A percentile compares a stretch with the other conserved stretches of the same genome.
Conservation (phyloP, 2,329 filamentous ascomycete species). For the Pseudocercospora macadamiae region DNA sequence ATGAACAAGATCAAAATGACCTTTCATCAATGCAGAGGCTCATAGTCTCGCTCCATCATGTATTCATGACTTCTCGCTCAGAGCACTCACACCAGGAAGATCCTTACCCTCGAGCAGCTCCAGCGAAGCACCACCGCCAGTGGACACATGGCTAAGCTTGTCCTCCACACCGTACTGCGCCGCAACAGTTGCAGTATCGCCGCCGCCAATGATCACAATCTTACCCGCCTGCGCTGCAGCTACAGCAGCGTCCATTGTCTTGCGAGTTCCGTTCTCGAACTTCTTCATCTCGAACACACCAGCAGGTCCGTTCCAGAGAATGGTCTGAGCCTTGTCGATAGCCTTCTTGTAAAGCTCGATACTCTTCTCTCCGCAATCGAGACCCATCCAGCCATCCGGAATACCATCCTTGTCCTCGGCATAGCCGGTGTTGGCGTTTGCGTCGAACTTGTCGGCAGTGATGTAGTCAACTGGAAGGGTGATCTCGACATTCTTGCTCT, state of each 20-base stretch:
- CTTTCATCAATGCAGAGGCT: background rate
- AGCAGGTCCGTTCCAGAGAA: slow-evolving; percentile 97
- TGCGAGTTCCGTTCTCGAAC: slow-evolving; percentile 91
- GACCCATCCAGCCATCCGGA: slow-evolving; percentile 96
- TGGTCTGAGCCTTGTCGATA: slow-evolving; percentile 87
- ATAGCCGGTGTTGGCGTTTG: slow-evolving; percentile 76
- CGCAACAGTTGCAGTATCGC: slow-evolving; percentile 96
- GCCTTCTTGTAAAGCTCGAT: slow-evolving; percentile 85
- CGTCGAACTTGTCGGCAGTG: slow-evolving; percentile 91
- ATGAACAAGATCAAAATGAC: background rate
- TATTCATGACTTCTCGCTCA: slow-evolving; percentile 58
- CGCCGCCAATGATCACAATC: slow-evolving; percentile 98
- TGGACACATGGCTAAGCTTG: slow-evolving; percentile 98
- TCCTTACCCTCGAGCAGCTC: slow-evolving; percentile 98
- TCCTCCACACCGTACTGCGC: slow-evolving; percentile 96
- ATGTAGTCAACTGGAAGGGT: slow-evolving; percentile 94
- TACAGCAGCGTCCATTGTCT: slow-evolving; percentile 86
- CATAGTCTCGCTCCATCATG: slow-evolving; percentile 17
- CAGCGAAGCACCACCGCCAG: slow-evolving; percentile 90
- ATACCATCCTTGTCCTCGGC: slow-evolving; percentile 89
- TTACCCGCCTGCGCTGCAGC: slow-evolving; percentile 78
- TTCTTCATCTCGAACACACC: slow-evolving; percentile 97
- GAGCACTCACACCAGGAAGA: slow-evolving; percentile 86
- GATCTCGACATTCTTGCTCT: slow-evolving; percentile 93
- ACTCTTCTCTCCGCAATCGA: slow-evolving; percentile 90